These are phyloP conservation scores for Cladorrhinum sp. DNA, from an alignment of 2,329 filamentous ascomycete species.

Conservation along the genomic window DNA sequence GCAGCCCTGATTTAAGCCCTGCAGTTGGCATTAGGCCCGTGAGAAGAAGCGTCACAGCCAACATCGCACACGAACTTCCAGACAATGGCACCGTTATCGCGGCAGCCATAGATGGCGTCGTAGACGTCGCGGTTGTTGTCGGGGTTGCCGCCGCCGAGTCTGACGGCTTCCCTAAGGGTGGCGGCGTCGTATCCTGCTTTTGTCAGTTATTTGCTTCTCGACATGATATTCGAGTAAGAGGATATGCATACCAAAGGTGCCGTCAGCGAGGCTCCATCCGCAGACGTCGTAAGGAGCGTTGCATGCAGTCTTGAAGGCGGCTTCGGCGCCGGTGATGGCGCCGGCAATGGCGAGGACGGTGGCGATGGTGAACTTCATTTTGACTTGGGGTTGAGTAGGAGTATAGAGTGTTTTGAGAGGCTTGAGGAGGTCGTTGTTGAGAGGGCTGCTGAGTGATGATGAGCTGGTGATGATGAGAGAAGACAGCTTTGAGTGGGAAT, in stretches of 20 bases:
- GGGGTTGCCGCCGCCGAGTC: constrained; percentile 10
- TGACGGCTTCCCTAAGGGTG: constrained; percentile 2
- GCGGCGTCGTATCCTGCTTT: constrained; percentile 3
- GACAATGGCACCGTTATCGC: constrained; percentile 8
- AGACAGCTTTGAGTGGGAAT: background rate
- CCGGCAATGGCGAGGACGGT: constrained; percentile 7
- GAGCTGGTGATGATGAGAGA: background rate
- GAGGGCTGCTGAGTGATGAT: background rate
- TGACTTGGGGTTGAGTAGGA: background rate
- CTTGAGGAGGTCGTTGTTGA: background rate
- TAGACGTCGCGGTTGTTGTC: constrained; percentile 7
- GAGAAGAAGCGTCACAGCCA: background rate
- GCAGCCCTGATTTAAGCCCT: background rate
- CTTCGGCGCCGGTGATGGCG: constrained; percentile 8
- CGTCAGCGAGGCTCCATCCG: constrained; percentile 12
- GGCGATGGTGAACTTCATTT: constrained; percentile 11
- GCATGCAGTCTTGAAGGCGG: constrained; percentile 8
- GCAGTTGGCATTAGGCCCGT: background rate
- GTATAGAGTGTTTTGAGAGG: background rate
- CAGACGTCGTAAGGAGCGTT: constrained; percentile 15
- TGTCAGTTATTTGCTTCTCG: background rate
- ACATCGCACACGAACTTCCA: constrained; percentile 10
- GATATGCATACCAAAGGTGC: background rate
- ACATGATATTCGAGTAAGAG: background rate
- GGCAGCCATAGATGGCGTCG: constrained; percentile 17